Conservation (phyloP, 306 rosid genomes). For the Cucumis melo region DNA sequence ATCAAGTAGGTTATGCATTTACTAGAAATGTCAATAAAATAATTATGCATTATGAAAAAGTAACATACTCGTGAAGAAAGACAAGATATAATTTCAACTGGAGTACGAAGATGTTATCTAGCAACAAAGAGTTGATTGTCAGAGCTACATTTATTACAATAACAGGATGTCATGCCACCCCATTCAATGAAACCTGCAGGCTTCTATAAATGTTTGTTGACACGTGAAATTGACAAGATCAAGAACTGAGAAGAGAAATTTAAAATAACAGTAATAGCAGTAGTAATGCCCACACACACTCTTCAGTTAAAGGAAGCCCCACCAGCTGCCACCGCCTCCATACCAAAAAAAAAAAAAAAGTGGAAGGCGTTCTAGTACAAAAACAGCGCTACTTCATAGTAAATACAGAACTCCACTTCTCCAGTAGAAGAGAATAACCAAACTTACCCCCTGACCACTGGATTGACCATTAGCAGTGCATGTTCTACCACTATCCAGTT, state of each 20-base stretch:
- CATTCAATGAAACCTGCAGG: not conserved
- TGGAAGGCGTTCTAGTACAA: not conserved
- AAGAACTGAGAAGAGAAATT: not conserved
- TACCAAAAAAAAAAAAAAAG: not conserved
- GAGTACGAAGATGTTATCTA: not conserved
- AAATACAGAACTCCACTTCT: not conserved
- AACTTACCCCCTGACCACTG: constrained; percentile 31
- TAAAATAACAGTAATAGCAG: not conserved
- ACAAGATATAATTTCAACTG: not conserved
- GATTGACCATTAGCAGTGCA: constrained; percentile 24
- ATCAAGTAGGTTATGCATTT: constrained; percentile 5
- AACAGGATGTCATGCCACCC: not conserved
- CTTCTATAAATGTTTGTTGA: not conserved
- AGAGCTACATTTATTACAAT: not conserved
- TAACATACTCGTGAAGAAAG: not conserved
- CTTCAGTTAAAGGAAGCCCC: not conserved
- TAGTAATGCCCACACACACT: too few species aligned
- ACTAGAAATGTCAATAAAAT: not conserved
- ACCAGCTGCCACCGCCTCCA: not conserved
- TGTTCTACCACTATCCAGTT: constrained; percentile 19
- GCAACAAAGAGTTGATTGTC: not conserved
- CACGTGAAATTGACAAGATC: not conserved
- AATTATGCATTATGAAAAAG: not conserved
- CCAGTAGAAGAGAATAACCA: constrained; percentile 2
- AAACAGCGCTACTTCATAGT: not conserved